Evolutionary conservation across 208 protist genomes (phyloP), one percentile per base, ranked within the genome.

Genomic region (Hexamita inflata): DNA sequence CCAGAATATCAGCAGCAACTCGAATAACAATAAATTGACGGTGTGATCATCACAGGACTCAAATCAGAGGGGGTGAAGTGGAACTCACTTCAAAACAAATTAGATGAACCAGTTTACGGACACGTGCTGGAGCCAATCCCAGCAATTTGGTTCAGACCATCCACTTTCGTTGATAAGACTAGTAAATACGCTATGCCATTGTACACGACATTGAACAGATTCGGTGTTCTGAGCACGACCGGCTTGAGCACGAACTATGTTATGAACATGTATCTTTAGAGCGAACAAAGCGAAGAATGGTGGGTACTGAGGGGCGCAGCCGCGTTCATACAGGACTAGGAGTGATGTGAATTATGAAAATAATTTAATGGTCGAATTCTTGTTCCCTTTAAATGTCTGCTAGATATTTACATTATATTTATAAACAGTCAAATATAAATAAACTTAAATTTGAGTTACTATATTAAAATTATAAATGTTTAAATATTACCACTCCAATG

Each of bases 201-300:
- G 57, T 97, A 96, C 89, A 97, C 95, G 84, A 97, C 92, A 34
- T 82, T 93, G 0, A 85, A 86, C 9, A 87, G 93, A 64, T 90
- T 89, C 41, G 93, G 93, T 70, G 92, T 89, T 38, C 88, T 95
- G 29, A 93, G 87, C 74, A 95, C 93, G 0, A 88, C 94, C 1
- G 93, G 93, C 39, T 90, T 90, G 13, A 94, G 89, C 77, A 93
- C 91, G 65, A 98, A 98, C 88, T 98, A 95, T 84, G 90, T 98
- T 49, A 86, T 95, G 49, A 82, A 87, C n/a, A 89, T 96, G 59
- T 84, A 93, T 66, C 88, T 98, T 40, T 91, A 92, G 9, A 93
- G 88, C 0, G 79, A 84, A 4, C 53, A 90, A 29, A 59, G 79
- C 15, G 84, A 89, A 62, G 86, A 85, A 67, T 88, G 95, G 30